phyloP scores from a whole-genome alignment of 768 basidiomycete genomes.

The Tylopilus felleus region DNA sequence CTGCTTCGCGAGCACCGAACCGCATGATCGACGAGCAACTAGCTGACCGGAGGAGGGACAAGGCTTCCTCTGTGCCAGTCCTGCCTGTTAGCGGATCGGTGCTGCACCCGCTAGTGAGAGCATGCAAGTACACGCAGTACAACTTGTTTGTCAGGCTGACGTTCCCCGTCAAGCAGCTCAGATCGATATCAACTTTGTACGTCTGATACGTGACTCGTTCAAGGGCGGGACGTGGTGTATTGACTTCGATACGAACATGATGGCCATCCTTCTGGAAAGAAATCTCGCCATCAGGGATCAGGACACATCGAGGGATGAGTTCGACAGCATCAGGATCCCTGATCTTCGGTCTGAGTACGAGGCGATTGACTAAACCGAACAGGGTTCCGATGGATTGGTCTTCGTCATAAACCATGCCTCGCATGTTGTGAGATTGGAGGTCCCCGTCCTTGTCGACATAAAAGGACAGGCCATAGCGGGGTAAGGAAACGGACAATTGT shows the following conservation, averaged over 20 bases:
- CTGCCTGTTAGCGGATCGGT: slow-evolving; percentile 44
- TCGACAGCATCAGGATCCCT: background rate
- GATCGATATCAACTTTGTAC: slow-evolving; percentile 29
- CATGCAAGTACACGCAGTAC: slow-evolving; percentile 44
- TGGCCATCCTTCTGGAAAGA: slow-evolving; percentile 9
- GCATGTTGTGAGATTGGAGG: slow-evolving; percentile 41
- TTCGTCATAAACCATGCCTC: slow-evolving; percentile 40
- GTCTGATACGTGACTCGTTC: slow-evolving; percentile 21
- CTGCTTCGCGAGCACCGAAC: slow-evolving; percentile 28
- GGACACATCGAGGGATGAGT: slow-evolving; percentile 24
- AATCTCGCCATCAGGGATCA: slow-evolving; percentile 38
- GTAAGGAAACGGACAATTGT: slow-evolving; percentile 33
- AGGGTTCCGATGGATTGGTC: slow-evolving; percentile 43
- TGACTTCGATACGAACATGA: slow-evolving; percentile 17
- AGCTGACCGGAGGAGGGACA: slow-evolving; percentile 38
- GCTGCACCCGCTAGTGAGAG: slow-evolving; percentile 41
- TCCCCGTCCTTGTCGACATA: slow-evolving; percentile 30
- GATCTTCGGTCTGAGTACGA: slow-evolving; percentile 37
- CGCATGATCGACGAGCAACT: slow-evolving; percentile 39
- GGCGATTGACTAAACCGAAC: slow-evolving; percentile 40
- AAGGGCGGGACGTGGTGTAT: background rate
- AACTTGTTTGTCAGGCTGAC: slow-evolving; percentile 29
- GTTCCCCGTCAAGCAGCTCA: slow-evolving; percentile 30
- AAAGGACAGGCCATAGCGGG: slow-evolving; percentile 42
- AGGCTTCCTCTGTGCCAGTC: slow-evolving; percentile 43